Conservation (phyloP, 225 moss, liverwort and hornwort species). For the Antitrichia curtipendula region DNA sequence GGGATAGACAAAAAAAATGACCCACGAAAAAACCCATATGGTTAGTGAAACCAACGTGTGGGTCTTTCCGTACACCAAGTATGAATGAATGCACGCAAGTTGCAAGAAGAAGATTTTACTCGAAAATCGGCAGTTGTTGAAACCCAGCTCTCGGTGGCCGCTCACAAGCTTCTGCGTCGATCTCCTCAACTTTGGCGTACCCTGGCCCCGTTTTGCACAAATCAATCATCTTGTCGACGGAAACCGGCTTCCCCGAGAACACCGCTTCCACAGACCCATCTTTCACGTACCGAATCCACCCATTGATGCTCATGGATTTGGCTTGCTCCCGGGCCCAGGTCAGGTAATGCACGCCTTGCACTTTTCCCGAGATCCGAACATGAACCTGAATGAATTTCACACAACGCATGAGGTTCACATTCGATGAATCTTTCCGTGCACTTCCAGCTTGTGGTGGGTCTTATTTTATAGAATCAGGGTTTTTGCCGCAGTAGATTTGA, state of each 20-base stretch:
- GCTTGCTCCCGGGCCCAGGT: slow-evolving; percentile 23
- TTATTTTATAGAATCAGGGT: not conserved
- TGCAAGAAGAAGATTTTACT: not conserved
- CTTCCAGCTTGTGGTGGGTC: not conserved
- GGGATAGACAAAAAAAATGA: too few species aligned
- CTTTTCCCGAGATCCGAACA: slow-evolving; percentile 10
- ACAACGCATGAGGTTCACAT: too few species aligned
- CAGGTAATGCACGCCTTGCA: slow-evolving; percentile 18
- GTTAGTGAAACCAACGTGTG: too few species aligned
- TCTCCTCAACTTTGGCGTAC: not conserved
- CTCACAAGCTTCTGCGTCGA: not conserved
- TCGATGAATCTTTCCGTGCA: not conserved
- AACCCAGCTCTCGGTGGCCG: slow-evolving; percentile 1
- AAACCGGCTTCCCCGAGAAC: slow-evolving; percentile 15
- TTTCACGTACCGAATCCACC: slow-evolving; percentile 32
- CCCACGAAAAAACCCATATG: not conserved
- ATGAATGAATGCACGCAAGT: not conserved
- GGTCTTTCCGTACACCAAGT: not conserved
- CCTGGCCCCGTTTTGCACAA: slow-evolving; percentile 22
- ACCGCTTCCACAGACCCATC: slow-evolving; percentile 30
- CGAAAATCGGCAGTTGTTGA: not conserved
- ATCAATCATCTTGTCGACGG: slow-evolving; percentile 15
- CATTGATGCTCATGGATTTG: slow-evolving; percentile 14
- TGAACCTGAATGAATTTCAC: slow-evolving; percentile 1
- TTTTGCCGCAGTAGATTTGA: not conserved